Conservation (phyloP, 1,284 basidiomycete species). For the Leccinum fuscescens region DNA sequence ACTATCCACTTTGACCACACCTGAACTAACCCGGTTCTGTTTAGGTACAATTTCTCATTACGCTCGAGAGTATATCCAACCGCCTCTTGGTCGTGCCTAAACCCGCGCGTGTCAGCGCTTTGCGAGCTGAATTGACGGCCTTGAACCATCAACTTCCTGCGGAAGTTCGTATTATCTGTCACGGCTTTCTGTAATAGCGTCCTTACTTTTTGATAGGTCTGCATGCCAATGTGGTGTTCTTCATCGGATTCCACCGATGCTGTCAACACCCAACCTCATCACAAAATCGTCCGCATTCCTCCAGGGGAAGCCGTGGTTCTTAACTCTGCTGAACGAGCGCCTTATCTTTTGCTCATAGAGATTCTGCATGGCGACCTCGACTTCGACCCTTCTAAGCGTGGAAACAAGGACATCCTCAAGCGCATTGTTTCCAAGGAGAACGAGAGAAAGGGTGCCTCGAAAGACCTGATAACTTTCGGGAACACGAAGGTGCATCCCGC, state of each 20-base stretch:
- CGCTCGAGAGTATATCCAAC: conserved; percentile 92
- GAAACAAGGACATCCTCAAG: conserved; percentile 85
- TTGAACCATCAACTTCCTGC: conserved; percentile 96
- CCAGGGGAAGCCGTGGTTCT: conserved; percentile 97
- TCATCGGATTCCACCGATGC: conserved; percentile 55
- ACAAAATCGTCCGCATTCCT: conserved; percentile 95
- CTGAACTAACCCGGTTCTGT: background rate
- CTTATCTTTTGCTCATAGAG: conserved; percentile 92
- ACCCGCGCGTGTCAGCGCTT: conserved; percentile 90
- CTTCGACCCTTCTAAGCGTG: conserved; percentile 84
- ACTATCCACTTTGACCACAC: background rate
- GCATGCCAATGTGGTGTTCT: conserved; percentile 95
- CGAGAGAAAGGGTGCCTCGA: conserved; percentile 53
- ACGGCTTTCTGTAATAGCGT: conserved; percentile 2
- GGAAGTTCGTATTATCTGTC: conserved; percentile 54
- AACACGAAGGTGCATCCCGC: conserved; percentile 29
- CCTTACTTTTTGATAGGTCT: conserved; percentile 57
- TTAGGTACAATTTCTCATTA: conserved; percentile 82
- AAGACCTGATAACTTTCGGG: conserved; percentile 49
- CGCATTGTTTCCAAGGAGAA: conserved; percentile 79
- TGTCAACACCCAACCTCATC: conserved; percentile 67
- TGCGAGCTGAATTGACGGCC: conserved; percentile 93
- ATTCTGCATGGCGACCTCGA: conserved; percentile 90
- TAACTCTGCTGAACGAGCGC: conserved; percentile 96
- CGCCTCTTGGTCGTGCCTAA: conserved; percentile 90